phyloP scores from a whole-genome alignment of 805 yeast species.

The Brettanomyces naardenensis region DNA sequence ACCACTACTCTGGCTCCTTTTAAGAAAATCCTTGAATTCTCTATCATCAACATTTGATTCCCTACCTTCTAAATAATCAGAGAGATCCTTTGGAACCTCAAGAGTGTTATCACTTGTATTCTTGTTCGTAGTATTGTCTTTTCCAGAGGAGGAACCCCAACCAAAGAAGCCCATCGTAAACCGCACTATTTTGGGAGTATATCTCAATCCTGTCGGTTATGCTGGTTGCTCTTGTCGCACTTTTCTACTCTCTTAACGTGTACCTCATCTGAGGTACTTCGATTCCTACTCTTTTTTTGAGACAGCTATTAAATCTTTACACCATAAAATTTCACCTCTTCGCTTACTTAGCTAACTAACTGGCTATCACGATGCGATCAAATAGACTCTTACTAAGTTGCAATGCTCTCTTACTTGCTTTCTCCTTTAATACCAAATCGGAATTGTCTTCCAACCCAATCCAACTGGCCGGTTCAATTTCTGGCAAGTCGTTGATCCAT shows the following conservation, averaged over 20 bases:
- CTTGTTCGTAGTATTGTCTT: neutral
- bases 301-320: neutral
- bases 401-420: neutral
- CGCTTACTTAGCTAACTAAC: no score
- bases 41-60: slow-evolving; percentile 23
- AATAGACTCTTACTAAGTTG: neutral
- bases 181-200: neutral
- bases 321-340: neutral
- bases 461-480: slow-evolving; percentile 32
- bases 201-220: no score
- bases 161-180: slow-evolving; percentile 14
- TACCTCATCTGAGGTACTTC: no score
- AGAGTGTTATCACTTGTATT: neutral
- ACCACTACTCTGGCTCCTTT: slow-evolving; percentile 3
- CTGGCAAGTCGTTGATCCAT: slow-evolving; percentile 52
- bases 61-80: slow-evolving; percentile 17
- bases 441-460: slow-evolving; percentile 16
- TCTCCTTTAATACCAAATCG: slow-evolving; percentile 4
- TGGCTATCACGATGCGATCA: no score
- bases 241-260: no score
- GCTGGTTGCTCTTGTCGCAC: no score
- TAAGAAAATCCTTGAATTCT: slow-evolving; percentile 21
- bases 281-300: neutral
- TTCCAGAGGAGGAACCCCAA: slow-evolving; percentile 3
- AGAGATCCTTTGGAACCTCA: slow-evolving; percentile 19